Conservation (phyloP, 2,329 filamentous ascomycete species). For the Esteya vermicola region DNA sequence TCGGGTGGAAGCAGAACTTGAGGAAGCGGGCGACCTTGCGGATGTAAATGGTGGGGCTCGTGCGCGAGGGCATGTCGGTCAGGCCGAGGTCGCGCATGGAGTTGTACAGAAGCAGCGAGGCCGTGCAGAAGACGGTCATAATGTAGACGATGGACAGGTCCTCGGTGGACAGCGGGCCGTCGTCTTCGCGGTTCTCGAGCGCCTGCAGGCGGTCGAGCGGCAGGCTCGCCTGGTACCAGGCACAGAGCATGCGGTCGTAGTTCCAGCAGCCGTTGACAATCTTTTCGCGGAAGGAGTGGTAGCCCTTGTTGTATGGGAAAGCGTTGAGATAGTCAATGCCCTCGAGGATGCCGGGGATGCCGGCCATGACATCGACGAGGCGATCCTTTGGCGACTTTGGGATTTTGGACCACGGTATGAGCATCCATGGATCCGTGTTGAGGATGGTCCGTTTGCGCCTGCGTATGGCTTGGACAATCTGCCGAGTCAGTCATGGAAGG, state of each 20-base stretch:
- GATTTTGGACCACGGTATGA: slow-evolving; percentile 9
- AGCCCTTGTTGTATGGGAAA: not conserved
- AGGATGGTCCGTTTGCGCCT: slow-evolving; percentile 7
- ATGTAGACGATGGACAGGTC: slow-evolving; percentile 10
- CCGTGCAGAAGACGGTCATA: slow-evolving; percentile 9
- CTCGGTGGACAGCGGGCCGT: slow-evolving; percentile 6
- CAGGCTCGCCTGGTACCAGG: slow-evolving; percentile 7
- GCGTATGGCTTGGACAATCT: slow-evolving; percentile 9
- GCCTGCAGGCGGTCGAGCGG: slow-evolving; percentile 5
- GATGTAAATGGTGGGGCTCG: slow-evolving; percentile 6
- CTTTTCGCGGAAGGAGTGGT: not conserved
- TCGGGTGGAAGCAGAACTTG: slow-evolving; percentile 10
- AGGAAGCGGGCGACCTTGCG: slow-evolving; percentile 7
- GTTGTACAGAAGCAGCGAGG: slow-evolving; percentile 11
- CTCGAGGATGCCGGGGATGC: slow-evolving; percentile 10
- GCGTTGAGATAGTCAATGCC: slow-evolving; percentile 7
- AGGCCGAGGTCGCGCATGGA: slow-evolving; percentile 6
- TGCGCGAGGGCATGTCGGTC: slow-evolving; percentile 5
- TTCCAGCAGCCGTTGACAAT: slow-evolving; percentile 3
- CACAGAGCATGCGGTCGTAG: slow-evolving; percentile 6
- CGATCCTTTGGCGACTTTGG: slow-evolving; percentile 10
- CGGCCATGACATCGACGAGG: slow-evolving; percentile 10
- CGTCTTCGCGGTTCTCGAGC: not conserved
- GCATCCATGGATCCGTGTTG: slow-evolving; percentile 10
- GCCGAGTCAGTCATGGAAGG: not conserved